Evolutionary conservation across 257 asterid genomes (phyloP).

Genomic region (Gentiana straminea): DNA sequence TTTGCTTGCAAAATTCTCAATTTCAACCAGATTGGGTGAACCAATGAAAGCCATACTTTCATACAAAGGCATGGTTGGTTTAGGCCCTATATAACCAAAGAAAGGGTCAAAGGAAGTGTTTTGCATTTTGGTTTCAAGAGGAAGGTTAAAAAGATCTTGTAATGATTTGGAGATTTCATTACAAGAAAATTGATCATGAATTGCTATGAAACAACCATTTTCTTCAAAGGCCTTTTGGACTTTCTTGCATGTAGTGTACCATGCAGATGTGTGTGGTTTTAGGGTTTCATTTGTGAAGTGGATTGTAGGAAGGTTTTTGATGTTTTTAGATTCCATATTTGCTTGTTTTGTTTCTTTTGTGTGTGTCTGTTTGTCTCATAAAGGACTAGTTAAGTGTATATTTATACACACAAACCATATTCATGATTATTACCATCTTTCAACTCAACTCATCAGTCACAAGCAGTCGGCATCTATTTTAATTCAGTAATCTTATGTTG

Average conservation of each 20-base stretch:
- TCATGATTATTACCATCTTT: too few relatives aligned
- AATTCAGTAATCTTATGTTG: too few relatives aligned
- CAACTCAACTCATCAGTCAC: too few relatives aligned
- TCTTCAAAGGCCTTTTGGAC: slow-evolving; percentile 48
- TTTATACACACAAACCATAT: too few relatives aligned
- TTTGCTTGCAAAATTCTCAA: background rate
- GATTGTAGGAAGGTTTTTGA: slow-evolving; percentile 27
- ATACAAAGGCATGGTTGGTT: background rate
- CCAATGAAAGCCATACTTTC: background rate
- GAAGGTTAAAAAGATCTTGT: background rate
- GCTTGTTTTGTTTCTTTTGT: too few relatives aligned
- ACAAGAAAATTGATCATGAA: slow-evolving; percentile 25
- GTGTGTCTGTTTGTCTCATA: too few relatives aligned
- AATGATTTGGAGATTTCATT: background rate
- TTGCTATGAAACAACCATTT: slow-evolving; percentile 57
- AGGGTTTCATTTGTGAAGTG: slow-evolving; percentile 39
- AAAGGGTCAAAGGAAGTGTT: background rate
- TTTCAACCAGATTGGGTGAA: background rate
- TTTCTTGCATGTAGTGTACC: slow-evolving; percentile 35
- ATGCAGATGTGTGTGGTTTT: slow-evolving; percentile 30
- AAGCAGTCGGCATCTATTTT: too few relatives aligned
- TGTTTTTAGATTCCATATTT: slow-evolving; percentile 37
- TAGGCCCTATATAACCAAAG: background rate
- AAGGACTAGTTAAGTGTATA: too few relatives aligned
- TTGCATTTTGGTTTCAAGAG: background rate